A percentile compares a stretch with the other conserved stretches of the same genome.
phyloP scores from a whole-genome alignment of 139 green algal species.

The Protoeuglena noctilucae region DNA sequence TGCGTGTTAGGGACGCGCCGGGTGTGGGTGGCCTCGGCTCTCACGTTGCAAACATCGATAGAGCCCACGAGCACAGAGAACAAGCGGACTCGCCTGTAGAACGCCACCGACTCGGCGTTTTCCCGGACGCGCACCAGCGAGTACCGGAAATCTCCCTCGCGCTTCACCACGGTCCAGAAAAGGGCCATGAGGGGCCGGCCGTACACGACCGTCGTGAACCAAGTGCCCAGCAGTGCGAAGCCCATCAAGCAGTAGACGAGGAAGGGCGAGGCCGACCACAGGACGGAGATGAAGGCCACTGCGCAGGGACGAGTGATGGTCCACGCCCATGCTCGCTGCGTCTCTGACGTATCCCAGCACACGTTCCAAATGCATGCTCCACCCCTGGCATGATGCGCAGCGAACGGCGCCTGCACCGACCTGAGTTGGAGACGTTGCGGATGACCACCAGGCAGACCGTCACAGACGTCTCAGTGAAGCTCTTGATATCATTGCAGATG shows the following conservation, averaged over 20 bases:
- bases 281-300: conserved; percentile 16
- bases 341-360: neutral
- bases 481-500: conserved; percentile 73
- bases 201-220: conserved; percentile 57
- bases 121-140: conserved; percentile 62
- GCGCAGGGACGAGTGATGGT: neutral
- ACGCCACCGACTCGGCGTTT: conserved; percentile 72
- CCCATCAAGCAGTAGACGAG: conserved; percentile 62
- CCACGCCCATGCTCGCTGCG: neutral
- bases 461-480: conserved; percentile 41
- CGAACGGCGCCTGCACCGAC: neutral
- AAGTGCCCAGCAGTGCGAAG: conserved; percentile 64
- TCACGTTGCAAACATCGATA: too few relatives aligned
- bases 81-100: conserved; percentile 40
- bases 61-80: neutral
- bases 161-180: conserved; percentile 37
- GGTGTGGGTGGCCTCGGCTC: neutral
- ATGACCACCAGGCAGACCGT: conserved; percentile 39
- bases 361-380: conserved; percentile 1
- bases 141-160: conserved; percentile 73
- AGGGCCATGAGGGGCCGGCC: conserved; percentile 54
- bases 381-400: neutral
- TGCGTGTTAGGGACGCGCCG: conserved; percentile 3
- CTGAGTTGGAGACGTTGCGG: conserved; percentile 56
- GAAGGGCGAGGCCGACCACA: conserved; percentile 45